Evolutionary conservation across 148 eudicot species (phyloP).

Genomic region (Silene uniflora): DNA sequence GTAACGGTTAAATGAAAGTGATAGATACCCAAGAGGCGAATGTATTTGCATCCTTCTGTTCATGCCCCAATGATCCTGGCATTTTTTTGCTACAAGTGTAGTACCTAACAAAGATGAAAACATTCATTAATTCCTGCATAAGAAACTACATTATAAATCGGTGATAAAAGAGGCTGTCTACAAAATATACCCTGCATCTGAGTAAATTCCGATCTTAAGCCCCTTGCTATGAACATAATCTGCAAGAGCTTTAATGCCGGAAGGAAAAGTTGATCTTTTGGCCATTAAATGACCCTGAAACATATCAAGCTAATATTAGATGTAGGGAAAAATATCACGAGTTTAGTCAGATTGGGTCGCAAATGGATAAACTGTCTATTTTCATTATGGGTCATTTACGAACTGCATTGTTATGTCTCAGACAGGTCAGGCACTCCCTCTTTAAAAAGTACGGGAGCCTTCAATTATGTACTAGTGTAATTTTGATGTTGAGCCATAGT

Average conservation of each 20-base stretch:
- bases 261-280: slow-evolving; percentile 33
- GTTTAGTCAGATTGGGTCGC: too few species aligned
- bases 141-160: not conserved
- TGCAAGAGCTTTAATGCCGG: slow-evolving; percentile 41
- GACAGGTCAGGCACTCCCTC: too few species aligned
- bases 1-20: not conserved
- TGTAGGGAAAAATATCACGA: not conserved
- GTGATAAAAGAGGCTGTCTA: not conserved
- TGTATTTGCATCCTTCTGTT: slow-evolving; percentile 74
- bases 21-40: slow-evolving; percentile 77
- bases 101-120: slow-evolving; percentile 31
- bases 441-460: too few species aligned
- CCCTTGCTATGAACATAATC: slow-evolving; percentile 41
- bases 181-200: slow-evolving; percentile 35
- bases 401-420: too few species aligned
- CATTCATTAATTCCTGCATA: not conserved
- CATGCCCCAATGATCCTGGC: slow-evolving; percentile 87
- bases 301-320: not conserved
- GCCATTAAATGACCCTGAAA: slow-evolving; percentile 35
- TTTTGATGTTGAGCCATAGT: too few species aligned
- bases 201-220: slow-evolving; percentile 41
- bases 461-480: too few species aligned
- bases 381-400: too few species aligned
- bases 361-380: too few species aligned
- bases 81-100: slow-evolving; percentile 61